These are phyloP conservation scores for Dactylonectria estremocensis DNA, from an alignment of 2,329 filamentous ascomycete genomes.

Conservation along the genomic window DNA sequence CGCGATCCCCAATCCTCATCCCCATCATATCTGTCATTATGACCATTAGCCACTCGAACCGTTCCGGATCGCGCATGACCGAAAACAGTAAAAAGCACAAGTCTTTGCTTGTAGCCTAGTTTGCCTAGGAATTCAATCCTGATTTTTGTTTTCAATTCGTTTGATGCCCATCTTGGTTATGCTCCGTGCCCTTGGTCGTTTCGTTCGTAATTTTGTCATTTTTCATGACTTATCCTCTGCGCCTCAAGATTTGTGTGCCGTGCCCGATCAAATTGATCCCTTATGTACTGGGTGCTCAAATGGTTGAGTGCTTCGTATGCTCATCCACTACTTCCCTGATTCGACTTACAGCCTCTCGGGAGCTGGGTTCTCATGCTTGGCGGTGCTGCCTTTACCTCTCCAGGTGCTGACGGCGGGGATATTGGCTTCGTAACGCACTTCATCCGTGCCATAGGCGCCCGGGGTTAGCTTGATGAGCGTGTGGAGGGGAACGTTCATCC, in stretches of 20 bases:
- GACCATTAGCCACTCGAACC: neutral
- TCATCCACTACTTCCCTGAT: conserved; percentile 1
- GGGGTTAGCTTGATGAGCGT: conserved; percentile 97
- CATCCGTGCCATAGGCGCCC: conserved; percentile 92
- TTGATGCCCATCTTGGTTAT: conserved; percentile 19
- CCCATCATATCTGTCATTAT: conserved; percentile 4
- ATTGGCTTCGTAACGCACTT: conserved; percentile 88
- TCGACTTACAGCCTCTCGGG: conserved; percentile 53
- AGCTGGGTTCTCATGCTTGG: conserved; percentile 82
- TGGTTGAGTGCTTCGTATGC: neutral
- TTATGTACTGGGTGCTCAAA: conserved; percentile 21
- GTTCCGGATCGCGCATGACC: neutral
- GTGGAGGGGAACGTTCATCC: conserved; percentile 98
- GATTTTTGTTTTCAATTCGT: conserved; percentile 14
- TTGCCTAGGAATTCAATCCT: neutral
- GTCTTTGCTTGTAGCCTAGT: conserved; percentile 8
- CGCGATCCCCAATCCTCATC: neutral
- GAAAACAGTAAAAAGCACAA: conserved; percentile 10
- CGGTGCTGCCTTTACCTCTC: conserved; percentile 92
- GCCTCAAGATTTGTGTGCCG: neutral
- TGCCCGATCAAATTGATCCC: conserved; percentile 3
- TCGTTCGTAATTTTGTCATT: conserved; percentile 27
- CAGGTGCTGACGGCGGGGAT: conserved; percentile 98
- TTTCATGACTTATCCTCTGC: conserved; percentile 8
- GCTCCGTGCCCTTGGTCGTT: conserved; percentile 19